Conservation (phyloP, 2,329 filamentous ascomycete species). For the Claviceps pazoutovae region DNA sequence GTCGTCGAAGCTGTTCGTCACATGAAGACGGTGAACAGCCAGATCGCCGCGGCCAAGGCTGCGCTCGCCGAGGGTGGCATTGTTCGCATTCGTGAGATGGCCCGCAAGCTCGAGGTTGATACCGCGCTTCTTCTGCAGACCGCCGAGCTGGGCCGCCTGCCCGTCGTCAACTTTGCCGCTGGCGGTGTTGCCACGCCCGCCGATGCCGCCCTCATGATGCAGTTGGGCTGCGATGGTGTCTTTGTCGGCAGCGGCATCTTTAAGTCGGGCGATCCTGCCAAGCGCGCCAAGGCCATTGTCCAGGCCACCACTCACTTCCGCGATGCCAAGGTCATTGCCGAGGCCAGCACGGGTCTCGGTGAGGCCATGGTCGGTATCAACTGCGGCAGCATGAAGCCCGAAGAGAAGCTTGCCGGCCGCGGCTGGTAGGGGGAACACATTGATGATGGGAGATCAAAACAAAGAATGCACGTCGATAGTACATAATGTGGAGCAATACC, state of each 20-base stretch:
- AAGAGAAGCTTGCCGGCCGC: slow-evolving; percentile 70
- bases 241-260: slow-evolving; percentile 97
- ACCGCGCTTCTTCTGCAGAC: slow-evolving; percentile 72
- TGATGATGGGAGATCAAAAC: neutral
- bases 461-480: too few relatives aligned
- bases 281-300: slow-evolving; percentile 88
- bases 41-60: slow-evolving; percentile 68
- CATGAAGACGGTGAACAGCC: slow-evolving; percentile 76
- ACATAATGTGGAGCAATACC: neutral
- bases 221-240: slow-evolving; percentile 92
- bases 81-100: slow-evolving; percentile 50
- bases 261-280: slow-evolving; percentile 82
- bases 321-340: slow-evolving; percentile 71
- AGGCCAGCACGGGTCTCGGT: slow-evolving; percentile 79
- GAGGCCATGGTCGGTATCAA: slow-evolving; percentile 98
- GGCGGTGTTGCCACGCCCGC: slow-evolving; percentile 99
- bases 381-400: slow-evolving; percentile 59
- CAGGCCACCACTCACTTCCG: slow-evolving; percentile 84
- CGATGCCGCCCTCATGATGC: slow-evolving; percentile 95
- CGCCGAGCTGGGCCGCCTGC: slow-evolving; percentile 72
- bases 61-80: slow-evolving; percentile 47
- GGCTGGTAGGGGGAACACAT: slow-evolving; percentile 52
- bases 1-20: slow-evolving; percentile 93
- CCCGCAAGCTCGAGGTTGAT: slow-evolving; percentile 68
- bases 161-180: slow-evolving; percentile 95